These are phyloP conservation scores for Camellia sinensis DNA, from an alignment of 148 eudicot genomes.

Conservation along the genomic window DNA sequence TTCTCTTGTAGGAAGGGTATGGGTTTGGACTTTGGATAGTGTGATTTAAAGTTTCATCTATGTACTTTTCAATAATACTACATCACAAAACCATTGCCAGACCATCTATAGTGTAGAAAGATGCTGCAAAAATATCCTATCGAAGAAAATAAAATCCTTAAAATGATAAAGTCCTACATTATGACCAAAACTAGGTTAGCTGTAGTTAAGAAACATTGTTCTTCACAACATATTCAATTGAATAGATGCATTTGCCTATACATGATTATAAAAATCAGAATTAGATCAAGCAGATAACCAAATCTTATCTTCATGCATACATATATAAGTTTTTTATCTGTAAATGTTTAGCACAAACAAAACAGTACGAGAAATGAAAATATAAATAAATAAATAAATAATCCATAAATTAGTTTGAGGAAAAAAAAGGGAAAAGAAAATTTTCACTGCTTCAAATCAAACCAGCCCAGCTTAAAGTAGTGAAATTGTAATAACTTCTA, in stretches of 20 bases:
- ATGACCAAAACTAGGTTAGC: neutral
- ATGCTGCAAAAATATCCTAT: too few species aligned
- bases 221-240: neutral
- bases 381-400: neutral
- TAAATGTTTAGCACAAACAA: neutral
- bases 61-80: neutral
- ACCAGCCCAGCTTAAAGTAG: neutral
- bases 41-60: neutral
- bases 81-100: neutral
- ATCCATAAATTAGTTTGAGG: neutral
- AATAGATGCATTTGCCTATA: conserved; percentile 2
- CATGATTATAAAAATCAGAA: neutral
- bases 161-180: neutral
- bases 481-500: neutral
- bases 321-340: neutral
- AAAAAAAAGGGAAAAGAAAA: neutral
- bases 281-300: neutral
- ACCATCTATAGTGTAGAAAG: neutral
- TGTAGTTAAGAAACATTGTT: neutral
- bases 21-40: neutral
- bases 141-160: neutral
- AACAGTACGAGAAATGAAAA: neutral
- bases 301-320: neutral
- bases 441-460: neutral
- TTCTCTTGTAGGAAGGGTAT: too few species aligned